phyloP scores from a whole-genome alignment of 176 grass and related monocot species.

The Cenchrus americanus region DNA sequence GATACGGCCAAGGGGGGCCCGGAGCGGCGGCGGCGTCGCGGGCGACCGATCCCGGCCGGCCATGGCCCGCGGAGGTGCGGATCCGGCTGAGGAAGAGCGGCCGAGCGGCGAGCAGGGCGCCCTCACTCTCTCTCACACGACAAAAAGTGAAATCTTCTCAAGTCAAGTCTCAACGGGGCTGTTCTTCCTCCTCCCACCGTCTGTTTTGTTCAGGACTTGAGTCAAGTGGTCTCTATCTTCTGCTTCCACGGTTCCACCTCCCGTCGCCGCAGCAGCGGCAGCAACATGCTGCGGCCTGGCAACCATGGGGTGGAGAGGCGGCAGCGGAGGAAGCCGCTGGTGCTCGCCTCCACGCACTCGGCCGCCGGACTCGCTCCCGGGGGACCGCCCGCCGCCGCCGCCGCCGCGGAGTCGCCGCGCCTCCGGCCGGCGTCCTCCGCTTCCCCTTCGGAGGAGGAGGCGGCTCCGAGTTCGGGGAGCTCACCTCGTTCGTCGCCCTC shows the following conservation, averaged over 20 bases:
- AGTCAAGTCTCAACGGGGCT: not conserved
- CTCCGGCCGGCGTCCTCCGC: constrained; percentile 72
- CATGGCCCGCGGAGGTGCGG: no score
- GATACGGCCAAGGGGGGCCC: no score
- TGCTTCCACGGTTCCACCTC: not conserved
- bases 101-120: no score
- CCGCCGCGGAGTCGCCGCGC: constrained; percentile 43
- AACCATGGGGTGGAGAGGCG: constrained; percentile 72
- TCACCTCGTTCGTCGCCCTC: constrained; percentile 63
- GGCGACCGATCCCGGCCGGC: no score
- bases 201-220: not conserved
- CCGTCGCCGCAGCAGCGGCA: not conserved
- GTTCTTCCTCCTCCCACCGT: not conserved
- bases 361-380: constrained; percentile 74
- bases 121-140: no score
- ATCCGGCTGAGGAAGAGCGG: no score
- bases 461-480: constrained; percentile 53
- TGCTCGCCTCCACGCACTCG: constrained; percentile 80
- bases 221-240: not conserved
- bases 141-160: not conserved
- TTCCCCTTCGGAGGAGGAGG: constrained; percentile 30
- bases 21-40: no score
- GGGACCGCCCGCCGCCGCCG: constrained; percentile 20
- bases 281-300: not conserved
- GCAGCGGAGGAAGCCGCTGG: constrained; percentile 68